Percentiles rank a stretch among this genome's conserved stretches.
phyloP scores from a whole-genome alignment of 352 stramenopile species.

The Pythium pyrilobum region DNA sequence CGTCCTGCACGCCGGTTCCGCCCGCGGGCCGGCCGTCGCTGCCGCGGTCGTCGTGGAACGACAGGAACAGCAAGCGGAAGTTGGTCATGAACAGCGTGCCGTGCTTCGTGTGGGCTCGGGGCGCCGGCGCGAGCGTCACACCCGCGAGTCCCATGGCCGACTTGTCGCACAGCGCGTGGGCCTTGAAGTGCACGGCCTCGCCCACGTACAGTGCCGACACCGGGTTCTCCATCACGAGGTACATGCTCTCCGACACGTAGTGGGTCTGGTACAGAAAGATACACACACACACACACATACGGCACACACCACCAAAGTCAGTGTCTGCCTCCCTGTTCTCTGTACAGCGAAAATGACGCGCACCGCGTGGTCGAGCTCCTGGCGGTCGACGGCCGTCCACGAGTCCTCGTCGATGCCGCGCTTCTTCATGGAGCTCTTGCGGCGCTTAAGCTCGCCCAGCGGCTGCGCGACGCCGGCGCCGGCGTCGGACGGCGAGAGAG shows the following conservation, averaged over 20 bases:
- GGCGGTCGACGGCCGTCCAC: constrained; percentile 77
- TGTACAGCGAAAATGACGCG: constrained; percentile 20
- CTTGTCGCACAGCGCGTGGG: constrained; percentile 62
- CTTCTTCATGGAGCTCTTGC: constrained; percentile 24
- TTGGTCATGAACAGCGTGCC: constrained; percentile 75
- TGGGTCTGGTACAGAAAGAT: constrained; percentile 35
- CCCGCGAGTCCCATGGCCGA: constrained; percentile 36
- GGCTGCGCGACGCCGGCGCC: constrained; percentile 6
- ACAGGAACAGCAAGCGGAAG: constrained; percentile 65
- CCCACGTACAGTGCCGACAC: constrained; percentile 44
- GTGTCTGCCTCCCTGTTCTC: not conserved
- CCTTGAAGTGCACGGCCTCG: constrained; percentile 70
- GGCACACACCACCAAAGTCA: not conserved
- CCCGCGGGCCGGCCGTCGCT: not conserved
- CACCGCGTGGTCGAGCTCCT: constrained; percentile 76
- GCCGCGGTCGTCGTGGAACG: constrained; percentile 37
- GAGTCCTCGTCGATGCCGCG: constrained; percentile 67
- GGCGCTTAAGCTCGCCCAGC: constrained; percentile 8
- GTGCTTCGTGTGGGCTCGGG: constrained; percentile 24
- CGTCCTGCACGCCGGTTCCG: constrained; percentile 20
- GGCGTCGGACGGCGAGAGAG: constrained; percentile 9
- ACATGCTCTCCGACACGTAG: constrained; percentile 78
- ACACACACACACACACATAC: not conserved
- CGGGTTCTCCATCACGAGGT: constrained; percentile 68
- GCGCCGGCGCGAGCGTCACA: constrained; percentile 13